Conservation (phyloP, 2,329 filamentous ascomycete species). For the Colletotrichum sublineola region DNA sequence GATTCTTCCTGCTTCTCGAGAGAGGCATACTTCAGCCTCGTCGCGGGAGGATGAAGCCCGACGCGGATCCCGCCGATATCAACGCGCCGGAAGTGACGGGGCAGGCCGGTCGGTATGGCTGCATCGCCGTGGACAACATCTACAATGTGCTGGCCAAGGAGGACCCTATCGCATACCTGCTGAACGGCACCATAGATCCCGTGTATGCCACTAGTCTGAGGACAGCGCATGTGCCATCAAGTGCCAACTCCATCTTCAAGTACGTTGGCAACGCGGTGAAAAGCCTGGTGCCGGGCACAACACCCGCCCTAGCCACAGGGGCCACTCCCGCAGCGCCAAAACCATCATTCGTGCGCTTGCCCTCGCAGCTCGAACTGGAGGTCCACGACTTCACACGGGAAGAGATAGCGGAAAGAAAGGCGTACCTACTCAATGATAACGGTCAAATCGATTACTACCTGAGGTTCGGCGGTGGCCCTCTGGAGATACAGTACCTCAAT, state of each 20-base stretch:
- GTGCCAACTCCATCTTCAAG: slow-evolving; percentile 74
- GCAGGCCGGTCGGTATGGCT: slow-evolving; percentile 86
- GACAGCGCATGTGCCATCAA: slow-evolving; percentile 82
- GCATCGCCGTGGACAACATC: slow-evolving; percentile 92
- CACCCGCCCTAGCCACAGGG: slow-evolving; percentile 42
- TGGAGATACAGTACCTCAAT: slow-evolving; percentile 96
- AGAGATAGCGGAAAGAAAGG: slow-evolving; percentile 91
- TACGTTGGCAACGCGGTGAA: slow-evolving; percentile 74
- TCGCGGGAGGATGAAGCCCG: slow-evolving; percentile 80
- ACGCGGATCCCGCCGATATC: slow-evolving; percentile 74
- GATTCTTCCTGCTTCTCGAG: slow-evolving; percentile 92
- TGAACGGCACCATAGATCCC: slow-evolving; percentile 91
- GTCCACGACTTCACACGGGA: slow-evolving; percentile 95
- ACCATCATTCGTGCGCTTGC: slow-evolving; percentile 61
- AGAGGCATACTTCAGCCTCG: slow-evolving; percentile 79
- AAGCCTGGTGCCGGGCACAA: slow-evolving; percentile 69
- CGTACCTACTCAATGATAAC: slow-evolving; percentile 92
- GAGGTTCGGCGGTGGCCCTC: slow-evolving; percentile 83
- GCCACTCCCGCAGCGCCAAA: slow-evolving; percentile 48
- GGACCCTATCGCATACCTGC: slow-evolving; percentile 87
- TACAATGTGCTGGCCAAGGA: slow-evolving; percentile 88
- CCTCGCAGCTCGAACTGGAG: slow-evolving; percentile 86
- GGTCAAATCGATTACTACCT: slow-evolving; percentile 95
- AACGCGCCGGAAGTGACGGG: slow-evolving; percentile 75
- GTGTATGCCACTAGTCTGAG: slow-evolving; percentile 83